A percentile compares a stretch with the other conserved stretches of the same genome.
phyloP scores from a whole-genome alignment of 2,329 filamentous ascomycete genomes.

The Mollisia scopiformis region DNA sequence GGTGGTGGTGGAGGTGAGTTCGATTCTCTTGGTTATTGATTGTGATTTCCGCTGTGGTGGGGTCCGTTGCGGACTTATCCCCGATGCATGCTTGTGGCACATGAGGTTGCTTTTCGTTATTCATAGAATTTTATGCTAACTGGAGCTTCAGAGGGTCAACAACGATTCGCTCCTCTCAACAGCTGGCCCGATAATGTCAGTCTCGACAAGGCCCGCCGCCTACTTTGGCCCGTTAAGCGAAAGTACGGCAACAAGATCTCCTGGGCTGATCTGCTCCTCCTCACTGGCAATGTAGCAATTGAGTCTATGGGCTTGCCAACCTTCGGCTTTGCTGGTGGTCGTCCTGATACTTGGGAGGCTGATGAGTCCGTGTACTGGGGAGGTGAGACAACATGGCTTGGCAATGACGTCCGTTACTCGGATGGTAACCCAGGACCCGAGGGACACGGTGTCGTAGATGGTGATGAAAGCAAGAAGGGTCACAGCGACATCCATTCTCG shows the following conservation, averaged over 20 bases:
- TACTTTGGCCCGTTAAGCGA: conserved; percentile 82
- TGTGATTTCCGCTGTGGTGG: not conserved
- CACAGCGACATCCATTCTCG: conserved; percentile 57
- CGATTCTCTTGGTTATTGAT: not conserved
- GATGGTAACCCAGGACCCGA: conserved; percentile 23
- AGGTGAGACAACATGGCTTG: conserved; percentile 73
- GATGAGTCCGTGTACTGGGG: conserved; percentile 81
- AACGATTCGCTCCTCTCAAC: conserved; percentile 81
- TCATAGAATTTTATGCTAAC: not conserved
- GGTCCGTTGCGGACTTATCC: not conserved
- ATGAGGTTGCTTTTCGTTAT: not conserved
- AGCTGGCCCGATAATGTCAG: conserved; percentile 81
- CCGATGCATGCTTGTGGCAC: not conserved
- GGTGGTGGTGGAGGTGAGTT: conserved; percentile 70
- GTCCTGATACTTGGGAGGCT: conserved; percentile 73
- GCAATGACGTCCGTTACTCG: conserved; percentile 71
- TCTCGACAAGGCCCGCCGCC: conserved; percentile 79
- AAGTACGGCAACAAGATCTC: conserved; percentile 85
- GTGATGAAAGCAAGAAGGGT: conserved; percentile 44
- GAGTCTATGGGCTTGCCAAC: conserved; percentile 77
- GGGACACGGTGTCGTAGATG: conserved; percentile 45
- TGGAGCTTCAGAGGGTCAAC: conserved; percentile 50
- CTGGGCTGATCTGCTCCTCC: conserved; percentile 73
- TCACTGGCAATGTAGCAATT: conserved; percentile 76
- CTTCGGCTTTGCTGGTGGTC: conserved; percentile 74